Conservation (phyloP, 2,329 filamentous ascomycete genomes). For the Alternaria ethzedia region DNA sequence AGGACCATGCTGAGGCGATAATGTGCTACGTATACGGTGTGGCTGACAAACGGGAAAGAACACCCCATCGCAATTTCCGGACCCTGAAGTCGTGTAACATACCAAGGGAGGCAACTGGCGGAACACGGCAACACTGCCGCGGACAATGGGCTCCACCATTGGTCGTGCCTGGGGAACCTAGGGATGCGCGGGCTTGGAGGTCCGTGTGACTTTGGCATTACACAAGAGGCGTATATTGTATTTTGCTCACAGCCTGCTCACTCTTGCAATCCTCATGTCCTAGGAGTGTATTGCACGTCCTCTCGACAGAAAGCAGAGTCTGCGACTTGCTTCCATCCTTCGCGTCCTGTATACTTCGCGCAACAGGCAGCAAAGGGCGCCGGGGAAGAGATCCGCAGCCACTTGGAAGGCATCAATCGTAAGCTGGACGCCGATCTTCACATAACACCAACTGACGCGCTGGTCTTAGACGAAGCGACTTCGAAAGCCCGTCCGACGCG, state of each 20-base stretch:
- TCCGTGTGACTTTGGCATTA: conserved; percentile 14
- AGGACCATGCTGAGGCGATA: background rate
- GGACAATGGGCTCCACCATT: conserved; percentile 6
- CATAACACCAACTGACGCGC: background rate
- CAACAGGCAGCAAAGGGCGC: background rate
- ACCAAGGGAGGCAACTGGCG: conserved; percentile 17
- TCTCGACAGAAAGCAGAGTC: background rate
- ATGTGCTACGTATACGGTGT: background rate
- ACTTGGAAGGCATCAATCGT: background rate
- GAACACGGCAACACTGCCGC: conserved; percentile 15
- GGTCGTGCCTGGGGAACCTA: background rate
- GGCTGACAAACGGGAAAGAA: background rate
- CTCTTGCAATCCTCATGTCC: background rate
- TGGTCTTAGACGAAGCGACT: background rate
- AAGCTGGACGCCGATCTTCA: background rate
- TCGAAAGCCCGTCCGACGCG: background rate
- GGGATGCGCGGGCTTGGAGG: conserved; percentile 10
- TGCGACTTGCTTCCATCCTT: background rate
- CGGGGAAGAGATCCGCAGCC: background rate
- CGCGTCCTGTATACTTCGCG: background rate
- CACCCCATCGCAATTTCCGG: background rate
- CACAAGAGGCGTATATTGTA: conserved; percentile 3
- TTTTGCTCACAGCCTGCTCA: conserved; percentile 3
- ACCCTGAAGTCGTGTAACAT: background rate
- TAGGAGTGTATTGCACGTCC: background rate